Conservation (phyloP, 176 grass and related monocot genomes). For the Pontederia crassipes region DNA sequence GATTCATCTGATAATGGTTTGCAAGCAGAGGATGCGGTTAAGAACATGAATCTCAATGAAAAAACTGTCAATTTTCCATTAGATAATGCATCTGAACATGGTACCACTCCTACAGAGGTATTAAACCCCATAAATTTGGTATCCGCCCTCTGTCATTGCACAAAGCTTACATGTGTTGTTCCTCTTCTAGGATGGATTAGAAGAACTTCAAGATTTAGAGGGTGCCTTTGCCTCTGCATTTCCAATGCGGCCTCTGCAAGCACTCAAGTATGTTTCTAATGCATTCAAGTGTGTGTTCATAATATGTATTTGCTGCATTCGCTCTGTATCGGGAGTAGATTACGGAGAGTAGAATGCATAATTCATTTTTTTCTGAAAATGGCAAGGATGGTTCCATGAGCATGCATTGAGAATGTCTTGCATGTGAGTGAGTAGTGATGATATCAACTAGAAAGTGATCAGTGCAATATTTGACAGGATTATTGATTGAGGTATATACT, state of each 20-base stretch:
- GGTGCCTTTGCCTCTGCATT: conserved; percentile 62
- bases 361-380: too few relatives aligned
- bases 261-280: conserved; percentile 56
- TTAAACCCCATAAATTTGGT: conserved; percentile 7
- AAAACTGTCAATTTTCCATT: conserved; percentile 22
- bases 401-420: too few relatives aligned
- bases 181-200: conserved; percentile 45
- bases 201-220: conserved; percentile 66
- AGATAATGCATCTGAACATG: conserved; percentile 30
- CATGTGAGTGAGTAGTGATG: too few relatives aligned
- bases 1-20: conserved; percentile 50
- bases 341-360: background rate
- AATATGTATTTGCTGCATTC: conserved; percentile 10
- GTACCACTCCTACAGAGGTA: conserved; percentile 58
- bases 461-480: too few relatives aligned
- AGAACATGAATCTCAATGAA: conserved; percentile 30
- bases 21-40: conserved; percentile 28
- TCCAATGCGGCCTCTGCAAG: conserved; percentile 63
- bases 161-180: conserved; percentile 8
- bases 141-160: background rate
- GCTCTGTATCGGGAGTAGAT: background rate
- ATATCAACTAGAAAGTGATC: too few relatives aligned
- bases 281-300: background rate
- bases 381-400: too few relatives aligned
- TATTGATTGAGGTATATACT: too few relatives aligned